phyloP scores from a whole-genome alignment of 169 alveolate genomes.

The Sarcocystis neurona region DNA sequence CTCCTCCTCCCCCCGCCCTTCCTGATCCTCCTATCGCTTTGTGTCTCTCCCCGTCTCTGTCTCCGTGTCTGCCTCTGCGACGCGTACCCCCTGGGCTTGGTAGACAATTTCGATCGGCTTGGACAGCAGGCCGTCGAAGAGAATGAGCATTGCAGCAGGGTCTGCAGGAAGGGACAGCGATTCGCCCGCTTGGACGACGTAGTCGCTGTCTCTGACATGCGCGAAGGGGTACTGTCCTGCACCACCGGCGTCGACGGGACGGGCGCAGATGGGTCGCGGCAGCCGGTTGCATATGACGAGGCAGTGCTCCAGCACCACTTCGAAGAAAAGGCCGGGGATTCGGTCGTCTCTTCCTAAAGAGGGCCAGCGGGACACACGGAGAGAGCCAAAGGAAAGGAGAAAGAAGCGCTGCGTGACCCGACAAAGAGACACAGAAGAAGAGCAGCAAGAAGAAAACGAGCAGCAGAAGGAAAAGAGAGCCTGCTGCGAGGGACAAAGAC shows the following conservation, averaged over 20 bases:
- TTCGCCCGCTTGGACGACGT: slow-evolving; percentile 45
- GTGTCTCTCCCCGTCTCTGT: not conserved
- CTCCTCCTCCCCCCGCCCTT: too few species aligned
- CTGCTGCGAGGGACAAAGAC: not conserved
- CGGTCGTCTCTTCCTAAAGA: not conserved
- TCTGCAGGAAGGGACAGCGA: slow-evolving; percentile 44
- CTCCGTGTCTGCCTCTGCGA: not conserved
- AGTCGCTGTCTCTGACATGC: not conserved
- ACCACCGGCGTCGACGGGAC: not conserved
- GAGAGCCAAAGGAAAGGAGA: too few species aligned
- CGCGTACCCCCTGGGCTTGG: slow-evolving; percentile 23
- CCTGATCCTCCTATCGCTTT: not conserved
- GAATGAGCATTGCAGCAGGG: slow-evolving; percentile 12
- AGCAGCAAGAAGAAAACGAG: not conserved
- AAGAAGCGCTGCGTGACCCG: not conserved
- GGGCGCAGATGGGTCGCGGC: slow-evolving; percentile 40
- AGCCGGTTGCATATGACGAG: slow-evolving; percentile 42
- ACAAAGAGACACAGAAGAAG: not conserved
- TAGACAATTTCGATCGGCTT: slow-evolving; percentile 35
- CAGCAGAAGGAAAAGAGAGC: not conserved
- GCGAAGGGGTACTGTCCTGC: not conserved
- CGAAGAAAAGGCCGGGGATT: slow-evolving; percentile 48
- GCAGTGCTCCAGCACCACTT: slow-evolving; percentile 51
- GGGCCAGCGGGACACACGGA: too few species aligned
- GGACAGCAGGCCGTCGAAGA: slow-evolving; percentile 19